Conservation (phyloP, 2,329 filamentous ascomycete species). For the Sporothrix luriei region DNA sequence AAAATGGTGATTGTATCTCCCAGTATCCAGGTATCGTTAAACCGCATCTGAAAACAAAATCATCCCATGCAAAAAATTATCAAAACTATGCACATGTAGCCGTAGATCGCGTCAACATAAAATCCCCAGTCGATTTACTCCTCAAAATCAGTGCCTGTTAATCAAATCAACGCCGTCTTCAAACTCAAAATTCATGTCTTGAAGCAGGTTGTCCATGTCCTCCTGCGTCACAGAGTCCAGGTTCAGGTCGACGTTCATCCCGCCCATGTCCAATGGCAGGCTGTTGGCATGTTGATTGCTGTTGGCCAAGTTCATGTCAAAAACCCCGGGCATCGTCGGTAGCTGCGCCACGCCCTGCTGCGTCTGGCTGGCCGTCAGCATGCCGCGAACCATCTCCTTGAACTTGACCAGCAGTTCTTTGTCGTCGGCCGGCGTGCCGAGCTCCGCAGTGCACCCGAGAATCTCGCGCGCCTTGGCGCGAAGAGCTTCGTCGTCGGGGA, state of each 20-base stretch:
- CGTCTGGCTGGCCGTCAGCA: slow-evolving; percentile 35
- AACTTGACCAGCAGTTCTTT: slow-evolving; percentile 56
- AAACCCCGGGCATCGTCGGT: slow-evolving; percentile 15
- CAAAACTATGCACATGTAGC: neutral
- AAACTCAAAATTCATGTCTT: slow-evolving; percentile 51
- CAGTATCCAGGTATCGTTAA: slow-evolving; percentile 8
- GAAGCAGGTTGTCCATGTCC: slow-evolving; percentile 48
- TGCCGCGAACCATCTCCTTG: slow-evolving; percentile 49
- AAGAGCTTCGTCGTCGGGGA: slow-evolving; percentile 55
- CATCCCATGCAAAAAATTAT: slow-evolving; percentile 11
- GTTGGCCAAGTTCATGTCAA: slow-evolving; percentile 20
- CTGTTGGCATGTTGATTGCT: neutral
- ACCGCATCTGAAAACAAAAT: neutral
- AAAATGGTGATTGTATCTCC: neutral
- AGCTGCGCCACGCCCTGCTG: slow-evolving; percentile 28
- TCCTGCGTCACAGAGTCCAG: slow-evolving; percentile 41
- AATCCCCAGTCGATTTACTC: neutral
- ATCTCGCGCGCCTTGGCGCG: slow-evolving; percentile 54
- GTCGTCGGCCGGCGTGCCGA: slow-evolving; percentile 59
- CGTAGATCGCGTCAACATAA: neutral
- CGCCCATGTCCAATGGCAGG: slow-evolving; percentile 22
- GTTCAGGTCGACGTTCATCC: slow-evolving; percentile 43
- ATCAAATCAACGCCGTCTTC: slow-evolving; percentile 37
- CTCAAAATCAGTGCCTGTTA: slow-evolving; percentile 3
- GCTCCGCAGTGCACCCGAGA: slow-evolving; percentile 43